A percentile compares a stretch with the other conserved stretches of the same genome.
Conservation (phyloP, 805 yeast species). For the Barnettozyma wickerhamii region DNA sequence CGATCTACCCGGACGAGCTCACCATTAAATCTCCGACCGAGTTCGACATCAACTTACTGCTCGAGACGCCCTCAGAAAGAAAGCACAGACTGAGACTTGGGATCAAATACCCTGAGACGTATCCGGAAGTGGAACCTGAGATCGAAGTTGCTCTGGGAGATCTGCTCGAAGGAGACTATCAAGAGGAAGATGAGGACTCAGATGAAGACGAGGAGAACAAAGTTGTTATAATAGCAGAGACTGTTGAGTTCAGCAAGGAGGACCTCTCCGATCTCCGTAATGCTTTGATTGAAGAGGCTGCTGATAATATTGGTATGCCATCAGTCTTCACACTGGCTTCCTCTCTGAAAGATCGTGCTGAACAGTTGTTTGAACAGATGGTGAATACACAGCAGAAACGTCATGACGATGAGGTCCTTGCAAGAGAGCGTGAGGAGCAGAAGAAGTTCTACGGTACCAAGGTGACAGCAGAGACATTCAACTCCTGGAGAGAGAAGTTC, state of each 20-base stretch:
- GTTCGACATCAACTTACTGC: slow-evolving; percentile 51
- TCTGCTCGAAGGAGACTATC: slow-evolving; percentile 23
- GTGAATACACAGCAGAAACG: slow-evolving; percentile 48
- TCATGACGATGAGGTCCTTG: slow-evolving; percentile 54
- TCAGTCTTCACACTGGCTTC: slow-evolving; percentile 78
- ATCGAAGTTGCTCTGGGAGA: slow-evolving; percentile 39
- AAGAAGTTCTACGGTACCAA: slow-evolving; percentile 88
- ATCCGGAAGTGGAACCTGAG: slow-evolving; percentile 78
- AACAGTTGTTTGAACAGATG: slow-evolving; percentile 56
- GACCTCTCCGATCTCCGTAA: slow-evolving; percentile 41
- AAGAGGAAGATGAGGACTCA: slow-evolving; percentile 25
- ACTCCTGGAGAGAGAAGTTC: slow-evolving; percentile 68
- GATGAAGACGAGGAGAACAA: slow-evolving; percentile 40
- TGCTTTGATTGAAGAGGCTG: slow-evolving; percentile 55
- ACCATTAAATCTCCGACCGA: slow-evolving; percentile 32
- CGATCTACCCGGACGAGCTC: slow-evolving; percentile 92
- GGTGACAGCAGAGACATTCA: slow-evolving; percentile 75
- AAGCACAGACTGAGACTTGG: slow-evolving; percentile 51
- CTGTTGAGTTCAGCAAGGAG: slow-evolving; percentile 46
- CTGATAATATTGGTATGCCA: slow-evolving; percentile 86
- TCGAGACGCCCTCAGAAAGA: slow-evolving; percentile 66
- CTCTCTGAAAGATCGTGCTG: slow-evolving; percentile 77
- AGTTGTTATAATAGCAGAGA: slow-evolving; percentile 51
- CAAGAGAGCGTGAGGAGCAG: slow-evolving; percentile 77
- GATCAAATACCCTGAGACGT: slow-evolving; percentile 71